phyloP scores from a whole-genome alignment of 75 land plant species.

The Larix kaempferi region DNA sequence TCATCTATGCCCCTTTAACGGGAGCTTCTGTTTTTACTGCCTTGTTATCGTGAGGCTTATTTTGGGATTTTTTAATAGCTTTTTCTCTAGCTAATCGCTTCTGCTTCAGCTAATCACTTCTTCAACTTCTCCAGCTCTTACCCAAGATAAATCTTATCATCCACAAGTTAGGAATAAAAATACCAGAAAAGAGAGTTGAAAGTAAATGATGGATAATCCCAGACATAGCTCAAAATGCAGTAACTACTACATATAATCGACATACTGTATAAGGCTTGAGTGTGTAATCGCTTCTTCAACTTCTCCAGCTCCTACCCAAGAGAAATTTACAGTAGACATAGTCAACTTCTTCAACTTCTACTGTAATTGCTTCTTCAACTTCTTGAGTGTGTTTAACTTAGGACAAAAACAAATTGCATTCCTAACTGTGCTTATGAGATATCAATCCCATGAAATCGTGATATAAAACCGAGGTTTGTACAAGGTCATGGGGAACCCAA shows the following conservation, averaged over 20 bases:
- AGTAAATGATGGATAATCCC: neutral
- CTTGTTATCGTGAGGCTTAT: constrained; percentile 78
- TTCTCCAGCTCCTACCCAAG: too few relatives aligned
- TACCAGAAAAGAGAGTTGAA: neutral
- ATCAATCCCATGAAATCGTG: neutral
- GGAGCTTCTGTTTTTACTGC: constrained; percentile 3
- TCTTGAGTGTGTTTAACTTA: neutral
- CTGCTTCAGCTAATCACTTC: constrained; percentile 85
- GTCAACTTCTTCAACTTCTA: too few relatives aligned
- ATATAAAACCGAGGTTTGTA: neutral
- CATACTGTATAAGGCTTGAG: too few relatives aligned
- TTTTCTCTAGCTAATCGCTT: too few relatives aligned
- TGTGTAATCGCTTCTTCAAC: too few relatives aligned
- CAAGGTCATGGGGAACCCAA: neutral
- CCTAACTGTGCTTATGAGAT: neutral
- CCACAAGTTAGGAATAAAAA: neutral
- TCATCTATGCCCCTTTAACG: constrained; percentile 93
- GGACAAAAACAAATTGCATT: neutral
- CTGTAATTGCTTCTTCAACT: too few relatives aligned
- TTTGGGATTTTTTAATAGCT: constrained; percentile 74
- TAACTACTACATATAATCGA: too few relatives aligned
- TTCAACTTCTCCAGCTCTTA: constrained; percentile 84
- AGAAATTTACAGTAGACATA: too few relatives aligned
- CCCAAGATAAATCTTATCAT: neutral
- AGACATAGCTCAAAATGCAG: neutral